phyloP scores from a whole-genome alignment of 768 basidiomycete species.

The Cytidiella melzeri region DNA sequence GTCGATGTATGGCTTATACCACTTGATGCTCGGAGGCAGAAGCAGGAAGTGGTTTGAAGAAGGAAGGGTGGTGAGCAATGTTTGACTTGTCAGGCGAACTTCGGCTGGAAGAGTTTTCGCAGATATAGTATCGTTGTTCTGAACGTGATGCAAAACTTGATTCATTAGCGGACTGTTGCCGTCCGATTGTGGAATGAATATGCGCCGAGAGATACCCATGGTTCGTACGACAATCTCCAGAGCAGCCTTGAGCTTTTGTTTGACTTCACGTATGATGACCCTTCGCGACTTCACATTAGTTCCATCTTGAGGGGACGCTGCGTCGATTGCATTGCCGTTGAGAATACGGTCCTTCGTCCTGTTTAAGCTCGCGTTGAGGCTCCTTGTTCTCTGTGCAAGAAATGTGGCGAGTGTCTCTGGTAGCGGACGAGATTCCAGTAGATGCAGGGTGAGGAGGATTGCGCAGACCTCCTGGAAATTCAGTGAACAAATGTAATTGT shows the following conservation, averaged over 20 bases:
- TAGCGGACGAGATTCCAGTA: constrained; percentile 84
- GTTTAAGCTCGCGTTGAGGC: constrained; percentile 39
- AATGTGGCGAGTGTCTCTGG: constrained; percentile 65
- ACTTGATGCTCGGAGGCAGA: constrained; percentile 62
- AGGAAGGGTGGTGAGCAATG: constrained; percentile 64
- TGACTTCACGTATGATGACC: constrained; percentile 43
- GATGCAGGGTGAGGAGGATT: constrained; percentile 73
- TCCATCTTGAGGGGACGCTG: constrained; percentile 13
- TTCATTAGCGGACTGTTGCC: constrained; percentile 43
- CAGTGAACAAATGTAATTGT: constrained; percentile 1
- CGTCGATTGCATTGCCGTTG: constrained; percentile 31
- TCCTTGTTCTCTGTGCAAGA: constrained; percentile 64
- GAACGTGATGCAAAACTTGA: constrained; percentile 54
- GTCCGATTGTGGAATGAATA: constrained; percentile 42
- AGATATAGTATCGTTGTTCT: constrained; percentile 37
- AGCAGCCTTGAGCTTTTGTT: constrained; percentile 43
- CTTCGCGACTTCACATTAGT: constrained; percentile 21
- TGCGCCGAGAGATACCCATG: constrained; percentile 43
- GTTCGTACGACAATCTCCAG: constrained; percentile 57
- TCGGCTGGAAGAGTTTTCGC: constrained; percentile 37
- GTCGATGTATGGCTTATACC: constrained; percentile 85
- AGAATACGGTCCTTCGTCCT: constrained; percentile 9
- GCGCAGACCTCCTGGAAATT: constrained; percentile 61
- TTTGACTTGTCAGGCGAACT: constrained; percentile 58
- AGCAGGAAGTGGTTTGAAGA: constrained; percentile 80